Evolutionary conservation across 106 monocot genomes (phyloP).

Genomic region (Hemerocallis citrina): DNA sequence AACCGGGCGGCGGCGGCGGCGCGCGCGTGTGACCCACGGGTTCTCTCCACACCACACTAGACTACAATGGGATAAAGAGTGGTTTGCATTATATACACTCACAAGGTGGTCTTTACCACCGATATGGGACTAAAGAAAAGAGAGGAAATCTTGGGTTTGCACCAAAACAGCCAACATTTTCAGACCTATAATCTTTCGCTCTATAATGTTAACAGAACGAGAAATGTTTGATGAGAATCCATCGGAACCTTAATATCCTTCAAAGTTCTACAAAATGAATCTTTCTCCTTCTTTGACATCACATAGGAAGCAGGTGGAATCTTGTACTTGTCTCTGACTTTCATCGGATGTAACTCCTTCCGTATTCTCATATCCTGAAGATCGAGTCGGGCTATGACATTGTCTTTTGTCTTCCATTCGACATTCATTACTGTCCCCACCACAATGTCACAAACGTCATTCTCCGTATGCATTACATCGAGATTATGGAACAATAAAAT

Average conservation of each 20-base stretch:
- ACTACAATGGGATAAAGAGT: too few relatives aligned
- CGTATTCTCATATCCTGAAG: background rate
- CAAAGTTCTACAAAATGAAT: background rate
- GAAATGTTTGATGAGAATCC: background rate
- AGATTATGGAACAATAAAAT: background rate
- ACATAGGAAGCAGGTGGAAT: background rate
- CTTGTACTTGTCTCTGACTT: too few relatives aligned
- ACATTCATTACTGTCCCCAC: background rate
- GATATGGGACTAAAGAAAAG: too few relatives aligned
- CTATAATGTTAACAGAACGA: background rate
- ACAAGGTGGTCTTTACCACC: too few relatives aligned
- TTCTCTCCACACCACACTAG: too few relatives aligned
- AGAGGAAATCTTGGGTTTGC: too few relatives aligned
- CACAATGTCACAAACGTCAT: constrained; percentile 1
- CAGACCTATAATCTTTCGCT: background rate
- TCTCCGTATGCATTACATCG: constrained; percentile 2
- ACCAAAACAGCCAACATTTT: too few relatives aligned
- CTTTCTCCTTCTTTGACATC: background rate
- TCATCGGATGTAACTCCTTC: background rate
- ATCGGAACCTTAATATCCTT: background rate
- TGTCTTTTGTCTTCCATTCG: background rate
- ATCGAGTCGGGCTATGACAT: background rate
- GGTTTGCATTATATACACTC: too few relatives aligned
- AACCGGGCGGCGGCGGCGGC: too few relatives aligned
- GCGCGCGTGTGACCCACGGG: too few relatives aligned